Conservation (phyloP, 768 basidiomycete genomes). For the Phallus indusiatus region DNA sequence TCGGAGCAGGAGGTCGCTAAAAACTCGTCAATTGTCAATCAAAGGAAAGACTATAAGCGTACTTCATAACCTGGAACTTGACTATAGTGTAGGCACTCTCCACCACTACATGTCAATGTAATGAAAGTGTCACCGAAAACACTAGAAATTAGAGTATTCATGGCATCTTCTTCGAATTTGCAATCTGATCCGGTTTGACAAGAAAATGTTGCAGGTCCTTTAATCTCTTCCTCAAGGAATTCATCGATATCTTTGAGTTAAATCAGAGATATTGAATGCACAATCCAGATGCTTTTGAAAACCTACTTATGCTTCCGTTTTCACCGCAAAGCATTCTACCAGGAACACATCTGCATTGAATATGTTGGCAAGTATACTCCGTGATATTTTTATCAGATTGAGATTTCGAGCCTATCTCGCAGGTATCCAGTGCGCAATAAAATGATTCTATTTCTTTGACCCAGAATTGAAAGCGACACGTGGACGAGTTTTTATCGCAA, state of each 20-base stretch:
- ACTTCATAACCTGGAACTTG: slow-evolving; percentile 92
- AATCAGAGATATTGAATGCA: neutral
- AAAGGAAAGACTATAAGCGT: slow-evolving; percentile 16
- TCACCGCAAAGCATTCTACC: slow-evolving; percentile 93
- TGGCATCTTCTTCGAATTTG: slow-evolving; percentile 89
- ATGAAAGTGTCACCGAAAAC: slow-evolving; percentile 92
- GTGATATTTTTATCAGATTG: slow-evolving; percentile 66
- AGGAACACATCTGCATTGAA: slow-evolving; percentile 90
- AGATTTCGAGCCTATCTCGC: slow-evolving; percentile 35
- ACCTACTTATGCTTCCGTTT: slow-evolving; percentile 82
- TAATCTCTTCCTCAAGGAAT: slow-evolving; percentile 82
- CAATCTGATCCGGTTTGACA: slow-evolving; percentile 68
- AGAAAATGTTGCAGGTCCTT: slow-evolving; percentile 81
- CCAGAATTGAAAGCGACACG: slow-evolving; percentile 98
- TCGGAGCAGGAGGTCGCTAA: slow-evolving; percentile 71
- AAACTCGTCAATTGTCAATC: neutral
- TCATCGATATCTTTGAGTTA: slow-evolving; percentile 73
- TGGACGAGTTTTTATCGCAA: slow-evolving; percentile 53
- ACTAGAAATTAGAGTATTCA: slow-evolving; percentile 90
- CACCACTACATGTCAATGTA: slow-evolving; percentile 75
- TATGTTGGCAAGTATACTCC: slow-evolving; percentile 68
- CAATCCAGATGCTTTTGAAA: neutral
- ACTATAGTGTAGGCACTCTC: slow-evolving; percentile 89
- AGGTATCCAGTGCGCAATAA: slow-evolving; percentile 79
- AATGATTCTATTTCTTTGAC: slow-evolving; percentile 90